Evolutionary conservation across 2,329 filamentous ascomycete species (phyloP).

Genomic region (Venturiaceae sp.): DNA sequence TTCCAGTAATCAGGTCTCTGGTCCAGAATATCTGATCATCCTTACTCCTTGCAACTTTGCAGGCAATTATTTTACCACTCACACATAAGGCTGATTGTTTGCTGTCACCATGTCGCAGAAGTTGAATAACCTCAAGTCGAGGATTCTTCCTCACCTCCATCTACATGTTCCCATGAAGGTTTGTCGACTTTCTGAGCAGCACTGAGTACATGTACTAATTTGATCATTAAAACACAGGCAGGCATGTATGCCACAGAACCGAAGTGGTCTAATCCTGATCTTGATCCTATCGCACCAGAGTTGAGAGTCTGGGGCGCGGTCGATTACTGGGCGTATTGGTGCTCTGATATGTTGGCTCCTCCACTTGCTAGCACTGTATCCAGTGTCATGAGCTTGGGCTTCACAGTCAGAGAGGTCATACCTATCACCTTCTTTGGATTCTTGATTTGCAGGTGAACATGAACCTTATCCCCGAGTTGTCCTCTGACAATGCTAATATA

Average conservation of each 20-base stretch:
- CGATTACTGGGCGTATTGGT: constrained; percentile 40
- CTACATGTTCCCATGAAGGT: constrained; percentile 26
- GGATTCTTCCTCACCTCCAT: constrained; percentile 27
- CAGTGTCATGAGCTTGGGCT: constrained; percentile 32
- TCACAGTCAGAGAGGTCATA: constrained; percentile 38
- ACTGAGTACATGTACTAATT: no score
- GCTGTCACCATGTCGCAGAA: no score
- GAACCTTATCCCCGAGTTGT: not conserved
- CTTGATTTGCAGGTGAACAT: constrained; percentile 31
- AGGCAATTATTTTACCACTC: no score
- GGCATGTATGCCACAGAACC: constrained; percentile 17
- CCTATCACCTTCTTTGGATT: constrained; percentile 40
- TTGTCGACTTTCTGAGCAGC: no score
- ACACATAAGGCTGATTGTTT: no score
- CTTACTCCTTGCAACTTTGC: no score
- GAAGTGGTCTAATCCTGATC: constrained; percentile 39
- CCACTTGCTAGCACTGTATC: constrained; percentile 29
- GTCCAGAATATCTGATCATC: no score
- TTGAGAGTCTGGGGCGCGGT: constrained; percentile 36
- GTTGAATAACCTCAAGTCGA: constrained; percentile 27
- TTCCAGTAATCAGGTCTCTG: no score
- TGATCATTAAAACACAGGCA: no score
- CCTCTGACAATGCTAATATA: constrained; percentile 13
- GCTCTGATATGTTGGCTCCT: constrained; percentile 35
- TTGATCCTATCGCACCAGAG: constrained; percentile 29